Base-by-base conservation (phyloP, 441 rosid genomes). In the Omphalea diandra region DNA sequence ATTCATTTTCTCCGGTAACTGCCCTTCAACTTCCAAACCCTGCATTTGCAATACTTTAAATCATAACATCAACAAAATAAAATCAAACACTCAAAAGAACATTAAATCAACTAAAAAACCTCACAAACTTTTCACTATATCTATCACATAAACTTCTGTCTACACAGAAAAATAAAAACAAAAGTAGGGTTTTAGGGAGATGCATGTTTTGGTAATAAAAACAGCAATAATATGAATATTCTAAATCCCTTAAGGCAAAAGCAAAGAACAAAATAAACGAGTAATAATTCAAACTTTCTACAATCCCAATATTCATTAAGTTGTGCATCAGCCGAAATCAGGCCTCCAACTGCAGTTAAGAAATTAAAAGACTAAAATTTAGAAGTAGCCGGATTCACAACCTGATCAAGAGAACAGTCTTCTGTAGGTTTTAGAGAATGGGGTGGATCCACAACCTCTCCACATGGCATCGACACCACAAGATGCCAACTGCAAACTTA, bases 401-500 rank as follows among this genome's bases (percentile, higher is more conserved):
- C 97, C 97, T 85, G 83, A 72, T 86, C 88, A 71, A 90, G 79
- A 74, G 75, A 63, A 74, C 85, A 75, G 40, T 88, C 90, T 73
- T 86, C 88, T 3, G 85, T 84, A 50, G 74, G 29, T 77, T 81
- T 90, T 74, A 95, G 72, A 69, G 97, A 90, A 85, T 90, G 78
- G 66, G 98, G 98, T 53, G 87, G 87, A 76, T 87, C 81, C 67
- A 77, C 87, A 72, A 82, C 85, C 69, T 85, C 83, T 65, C 86
- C 91, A 57, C 76, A 63, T 22, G 94, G 95, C 87, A 86, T 84
- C 62, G 93, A 86, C 77, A 93, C 75, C 57, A 78, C 18, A 79
- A 86, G 72, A 59, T 86, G 82, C 97, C 98, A 95, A 75, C 97
- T 93, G 85, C 83, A 86, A 62, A 70, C 57, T 62, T 77, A 70